Evolutionary conservation across 352 stramenopile species (phyloP), one percentile per base, ranked within the genome.

Genomic region (Pythium phragmiticola): DNA sequence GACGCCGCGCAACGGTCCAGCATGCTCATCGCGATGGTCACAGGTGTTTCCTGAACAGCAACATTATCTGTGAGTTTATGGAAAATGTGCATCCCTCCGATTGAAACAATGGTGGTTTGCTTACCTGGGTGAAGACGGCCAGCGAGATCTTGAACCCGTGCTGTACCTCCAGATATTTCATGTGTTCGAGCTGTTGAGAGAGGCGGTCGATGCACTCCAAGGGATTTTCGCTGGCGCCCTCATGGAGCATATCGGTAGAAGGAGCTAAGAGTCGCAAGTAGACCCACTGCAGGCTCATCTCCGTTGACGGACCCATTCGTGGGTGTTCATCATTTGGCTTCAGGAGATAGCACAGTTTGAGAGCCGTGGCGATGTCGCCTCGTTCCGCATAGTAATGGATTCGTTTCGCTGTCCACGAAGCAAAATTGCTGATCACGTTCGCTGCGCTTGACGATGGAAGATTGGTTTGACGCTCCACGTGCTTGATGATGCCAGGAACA

Each of bases 1-100:
- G 77, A 56, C 2, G 78, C 74, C 8, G 63, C 52, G 6, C 73
- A 69, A 17, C 83, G 83, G 61, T 87, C 81, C 13, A 92, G 63
- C 76, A 92, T 89, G 47, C 79, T 86, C 83, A 89, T 87, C 6
- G 81, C 83, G 47, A 92, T 92, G 19, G 77, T 81, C 26, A 70
- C 61, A 3, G 83, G 76, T 0, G 79, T 88, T 68, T 92, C 66
- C 66, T 77, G 30, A 41, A 36, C 0, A 63, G 33, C 14, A 68
- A 61, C 43, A 45, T 49, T 21, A 12, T 21, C 1, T 21, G 48
- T 39, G 6, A 57, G 34, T n/a, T 0, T 23, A 1, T 30, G 34
- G 4, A 7, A 5, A 19, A 17, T 16, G 9, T 33, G 13, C 3
- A 28, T 41, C 17, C 8, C 21, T 11, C 17, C 12, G 34, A 43